phyloP scores from a whole-genome alignment of 768 basidiomycete genomes.

The Trametes gibbosa region DNA sequence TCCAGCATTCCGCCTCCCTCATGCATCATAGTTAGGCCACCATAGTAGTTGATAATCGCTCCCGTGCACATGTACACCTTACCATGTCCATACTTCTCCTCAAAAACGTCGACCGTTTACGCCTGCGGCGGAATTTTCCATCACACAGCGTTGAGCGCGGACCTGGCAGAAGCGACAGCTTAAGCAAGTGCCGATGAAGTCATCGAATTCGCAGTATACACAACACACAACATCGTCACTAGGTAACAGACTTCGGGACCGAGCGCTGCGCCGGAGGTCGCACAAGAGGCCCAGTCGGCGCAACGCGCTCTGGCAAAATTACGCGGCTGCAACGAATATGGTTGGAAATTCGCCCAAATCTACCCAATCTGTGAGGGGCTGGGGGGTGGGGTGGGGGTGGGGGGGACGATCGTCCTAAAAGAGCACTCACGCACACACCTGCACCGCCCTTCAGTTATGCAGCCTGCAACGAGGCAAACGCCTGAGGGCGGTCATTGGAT shows the following conservation, averaged over 20 bases:
- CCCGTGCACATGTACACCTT: constrained; percentile 12
- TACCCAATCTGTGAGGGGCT: constrained; percentile 9
- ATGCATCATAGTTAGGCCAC: constrained; percentile 19
- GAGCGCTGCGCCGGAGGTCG: constrained; percentile 1
- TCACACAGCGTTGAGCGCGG: neutral
- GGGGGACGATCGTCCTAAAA: constrained; percentile 11
- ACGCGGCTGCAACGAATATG: neutral
- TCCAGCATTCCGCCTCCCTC: constrained; percentile 17
- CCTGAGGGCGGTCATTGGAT: constrained; percentile 10
- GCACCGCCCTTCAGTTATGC: neutral
- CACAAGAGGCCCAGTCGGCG: constrained; percentile 1
- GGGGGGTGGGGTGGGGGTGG: no score
- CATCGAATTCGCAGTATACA: neutral
- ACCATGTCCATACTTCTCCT: constrained; percentile 15
- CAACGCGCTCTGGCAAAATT: neutral
- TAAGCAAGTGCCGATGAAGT: neutral
- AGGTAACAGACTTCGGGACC: constrained; percentile 10
- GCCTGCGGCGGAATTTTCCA: constrained; percentile 3
- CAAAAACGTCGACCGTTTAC: constrained; percentile 18
- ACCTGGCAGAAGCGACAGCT: neutral
- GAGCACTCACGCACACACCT: neutral
- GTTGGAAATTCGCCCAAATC: neutral
- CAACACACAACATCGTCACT: constrained; percentile 8
- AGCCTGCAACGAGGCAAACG: constrained; percentile 11
- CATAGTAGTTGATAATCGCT: constrained; percentile 18